These are phyloP conservation scores for Arabidopsis lyrata DNA, from an alignment of 441 rosid species.

Conservation along the genomic window DNA sequence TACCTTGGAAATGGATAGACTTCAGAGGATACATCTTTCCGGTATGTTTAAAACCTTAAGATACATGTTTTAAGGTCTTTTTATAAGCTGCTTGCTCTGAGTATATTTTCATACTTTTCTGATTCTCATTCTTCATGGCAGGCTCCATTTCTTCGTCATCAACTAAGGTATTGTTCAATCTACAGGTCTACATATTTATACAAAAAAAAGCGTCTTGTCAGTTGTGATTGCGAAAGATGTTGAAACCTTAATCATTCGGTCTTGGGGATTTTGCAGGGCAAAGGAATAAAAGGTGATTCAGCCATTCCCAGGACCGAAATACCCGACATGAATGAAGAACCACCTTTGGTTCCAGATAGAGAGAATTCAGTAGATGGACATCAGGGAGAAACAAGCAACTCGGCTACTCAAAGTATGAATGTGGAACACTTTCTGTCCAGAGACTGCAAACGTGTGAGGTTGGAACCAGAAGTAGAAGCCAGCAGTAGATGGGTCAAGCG, in stretches of 20 bases:
- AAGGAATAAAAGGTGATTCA: constrained; percentile 38
- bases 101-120: constrained; percentile 23
- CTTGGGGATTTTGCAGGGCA: constrained; percentile 52
- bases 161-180: constrained; percentile 58
- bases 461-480: constrained; percentile 57
- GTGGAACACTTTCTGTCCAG: constrained; percentile 56
- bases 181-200: neutral
- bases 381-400: constrained; percentile 64
- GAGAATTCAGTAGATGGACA: constrained; percentile 46
- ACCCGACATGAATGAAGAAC: constrained; percentile 65
- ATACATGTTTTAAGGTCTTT: neutral
- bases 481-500: constrained; percentile 89
- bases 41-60: constrained; percentile 51
- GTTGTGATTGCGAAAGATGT: neutral
- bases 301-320: constrained; percentile 43
- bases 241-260: constrained; percentile 14
- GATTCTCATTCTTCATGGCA: constrained; percentile 51
- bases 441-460: constrained; percentile 50
- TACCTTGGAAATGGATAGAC: constrained; percentile 68
- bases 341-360: constrained; percentile 47
- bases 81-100: neutral
- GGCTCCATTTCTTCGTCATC: constrained; percentile 56
- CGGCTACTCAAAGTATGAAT: constrained; percentile 84
- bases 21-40: constrained; percentile 47
- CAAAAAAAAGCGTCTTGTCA: neutral